Base-by-base conservation (phyloP, 257 asterid species). In the Scutellaria baicalensis region DNA sequence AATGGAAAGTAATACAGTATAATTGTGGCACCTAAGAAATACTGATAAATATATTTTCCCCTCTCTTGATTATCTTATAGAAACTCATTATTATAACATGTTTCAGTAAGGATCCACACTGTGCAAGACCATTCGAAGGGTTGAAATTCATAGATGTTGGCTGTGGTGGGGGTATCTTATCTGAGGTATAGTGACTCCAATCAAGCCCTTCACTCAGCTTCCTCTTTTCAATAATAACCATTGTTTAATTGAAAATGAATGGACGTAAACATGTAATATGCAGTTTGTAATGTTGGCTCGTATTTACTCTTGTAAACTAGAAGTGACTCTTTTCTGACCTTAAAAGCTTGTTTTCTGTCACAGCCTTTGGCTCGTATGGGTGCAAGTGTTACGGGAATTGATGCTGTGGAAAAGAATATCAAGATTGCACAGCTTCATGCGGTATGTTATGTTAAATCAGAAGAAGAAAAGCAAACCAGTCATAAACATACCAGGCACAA, bases 341-440 rank as follows among this genome's bases (percentile, higher is more conserved):
- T 49, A 57, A 44, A 48, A 52, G 39, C 49, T 16, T 43, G 45
- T 13, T 12, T 5, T 54, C 72, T 72, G 7, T 63, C 69, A 79
- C 88, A 93, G 97, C 97, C 99, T 71, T 77, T 93, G 85, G 96
- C 96, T 63, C 91, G 96, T 40, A 79, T 91, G 91, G 97, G 97
- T 31, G 98, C 99, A 63, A 79, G 80, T 10, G 93, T 88, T 59
- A 89, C 84, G 12, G 97, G 97, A 73, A 68, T 94, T 75, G 99
- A 94, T 78, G 99, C 97, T n/a, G 87, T 89, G 50, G 96, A 94
- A 45, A 94, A 91, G 82, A 94, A 94, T 75, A 88, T 88, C 68
- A 88, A 85, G 78, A 79, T 94, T 62, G 96, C 99, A 49, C 91
- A 80, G 69, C 83, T 86, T 74, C 99, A 91, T 73, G 96, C 96